Evolutionary conservation across 306 rosid species (phyloP).

Genomic region (Lathyrus tuberosus): DNA sequence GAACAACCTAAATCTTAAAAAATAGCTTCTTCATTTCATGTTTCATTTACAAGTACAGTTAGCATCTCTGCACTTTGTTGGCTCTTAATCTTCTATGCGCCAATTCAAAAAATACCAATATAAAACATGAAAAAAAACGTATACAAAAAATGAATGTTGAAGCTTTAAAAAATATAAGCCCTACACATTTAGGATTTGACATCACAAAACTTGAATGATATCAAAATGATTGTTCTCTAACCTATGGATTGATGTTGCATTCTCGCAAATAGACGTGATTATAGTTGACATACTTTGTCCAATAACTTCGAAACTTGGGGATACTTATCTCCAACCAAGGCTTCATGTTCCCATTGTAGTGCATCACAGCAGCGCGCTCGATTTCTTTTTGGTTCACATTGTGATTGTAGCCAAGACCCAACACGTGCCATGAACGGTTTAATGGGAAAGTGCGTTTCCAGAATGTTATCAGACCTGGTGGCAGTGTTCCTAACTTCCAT

Average conservation of each 20-base stretch:
- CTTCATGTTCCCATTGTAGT: constrained; percentile 94
- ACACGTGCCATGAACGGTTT: constrained; percentile 74
- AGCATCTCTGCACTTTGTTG: constrained; percentile 30
- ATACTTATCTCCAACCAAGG: constrained; percentile 98
- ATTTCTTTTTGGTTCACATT: constrained; percentile 64
- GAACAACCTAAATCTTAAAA: neutral
- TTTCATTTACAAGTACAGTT: constrained; percentile 53
- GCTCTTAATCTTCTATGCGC: constrained; percentile 40
- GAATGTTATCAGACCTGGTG: constrained; percentile 95
- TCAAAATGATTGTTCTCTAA: constrained; percentile 29
- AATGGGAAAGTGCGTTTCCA: constrained; percentile 85
- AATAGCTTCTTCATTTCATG: constrained; percentile 48
- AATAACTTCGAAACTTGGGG: constrained; percentile 73
- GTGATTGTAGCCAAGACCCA: constrained; percentile 90
- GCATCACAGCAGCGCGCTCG: constrained; percentile 81
- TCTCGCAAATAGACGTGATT: constrained; percentile 71
- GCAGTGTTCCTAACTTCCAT: constrained; percentile 96
- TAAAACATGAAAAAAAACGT: constrained; percentile 36
- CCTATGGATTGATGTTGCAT: constrained; percentile 88
- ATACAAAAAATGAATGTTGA: constrained; percentile 61
- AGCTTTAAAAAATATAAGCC: constrained; percentile 44
- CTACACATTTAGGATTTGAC: constrained; percentile 52
- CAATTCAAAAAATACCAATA: constrained; percentile 27
- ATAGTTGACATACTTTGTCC: constrained; percentile 78
- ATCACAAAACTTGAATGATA: constrained; percentile 42